Evolutionary conservation across 116 monocot genomes (phyloP).

Genomic region (Posidonia oceanica): DNA sequence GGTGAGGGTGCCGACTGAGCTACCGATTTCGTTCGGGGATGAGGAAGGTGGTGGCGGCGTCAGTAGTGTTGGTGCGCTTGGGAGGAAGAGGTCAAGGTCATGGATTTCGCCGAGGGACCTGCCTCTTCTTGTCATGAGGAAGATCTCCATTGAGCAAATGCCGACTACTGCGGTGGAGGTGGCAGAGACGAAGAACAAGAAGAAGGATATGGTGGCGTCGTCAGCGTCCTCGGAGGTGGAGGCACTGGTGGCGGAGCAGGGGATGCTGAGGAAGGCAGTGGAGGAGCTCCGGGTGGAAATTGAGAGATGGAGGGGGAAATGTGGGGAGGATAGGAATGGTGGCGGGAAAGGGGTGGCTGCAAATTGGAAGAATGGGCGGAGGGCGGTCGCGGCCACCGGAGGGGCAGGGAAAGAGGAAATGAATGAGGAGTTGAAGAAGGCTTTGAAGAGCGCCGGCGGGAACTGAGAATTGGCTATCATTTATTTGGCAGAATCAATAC

Average conservation of each 20-base stretch:
- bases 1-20: constrained; percentile 34
- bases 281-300: constrained; percentile 34
- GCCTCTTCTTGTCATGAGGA: constrained; percentile 81
- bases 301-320: constrained; percentile 2
- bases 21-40: constrained; percentile 12
- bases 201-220: constrained; percentile 10
- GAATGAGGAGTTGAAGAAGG: constrained; percentile 9
- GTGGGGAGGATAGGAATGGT: neutral
- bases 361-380: constrained; percentile 3
- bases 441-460: constrained; percentile 1
- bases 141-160: constrained; percentile 63
- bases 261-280: constrained; percentile 23
- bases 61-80: neutral
- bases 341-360: neutral
- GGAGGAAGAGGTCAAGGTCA: constrained; percentile 4
- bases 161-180: neutral
- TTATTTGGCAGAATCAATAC: neutral
- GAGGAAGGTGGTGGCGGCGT: constrained; percentile 4
- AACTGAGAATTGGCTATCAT: neutral
- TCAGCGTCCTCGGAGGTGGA: constrained; percentile 29
- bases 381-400: no score
- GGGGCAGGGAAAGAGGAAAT: constrained; percentile 1
- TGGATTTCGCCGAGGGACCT: constrained; percentile 24
- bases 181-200: neutral
- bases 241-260: constrained; percentile 34